Percentiles rank a stretch among this genome's conserved stretches.
phyloP scores from a whole-genome alignment of 805 yeast genomes.

The Kodamaea kaohsiungensis region DNA sequence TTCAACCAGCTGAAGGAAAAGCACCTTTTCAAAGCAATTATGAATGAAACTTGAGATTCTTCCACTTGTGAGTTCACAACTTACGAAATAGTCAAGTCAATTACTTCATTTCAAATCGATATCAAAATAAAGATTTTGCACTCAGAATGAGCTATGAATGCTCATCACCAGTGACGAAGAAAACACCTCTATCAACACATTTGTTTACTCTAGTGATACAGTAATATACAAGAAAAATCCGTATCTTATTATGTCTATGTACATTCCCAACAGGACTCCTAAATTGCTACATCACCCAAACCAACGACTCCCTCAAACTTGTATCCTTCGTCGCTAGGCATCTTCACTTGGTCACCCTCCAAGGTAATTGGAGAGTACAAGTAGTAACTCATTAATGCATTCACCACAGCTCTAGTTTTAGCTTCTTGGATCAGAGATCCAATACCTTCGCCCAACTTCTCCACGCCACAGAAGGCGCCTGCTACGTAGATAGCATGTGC shows the following conservation, averaged over 20 bases:
- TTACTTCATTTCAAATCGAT: too few relatives aligned
- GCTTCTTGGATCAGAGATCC: conserved; percentile 91
- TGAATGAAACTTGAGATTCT: too few relatives aligned
- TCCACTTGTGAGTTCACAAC: too few relatives aligned
- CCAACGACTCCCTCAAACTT: conserved; percentile 44
- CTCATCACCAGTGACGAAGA: too few relatives aligned
- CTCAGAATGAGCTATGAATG: too few relatives aligned
- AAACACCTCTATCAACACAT: too few relatives aligned
- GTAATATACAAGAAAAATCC: not conserved
- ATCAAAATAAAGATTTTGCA: too few relatives aligned
- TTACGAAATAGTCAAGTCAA: too few relatives aligned
- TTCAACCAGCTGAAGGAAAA: too few relatives aligned
- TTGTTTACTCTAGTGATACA: too few relatives aligned
- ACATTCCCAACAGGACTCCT: conserved; percentile 10
- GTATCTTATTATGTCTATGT: conserved; percentile 5
- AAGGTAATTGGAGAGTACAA: conserved; percentile 75
- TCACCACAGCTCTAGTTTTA: conserved; percentile 86
- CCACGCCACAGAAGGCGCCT: conserved; percentile 84
- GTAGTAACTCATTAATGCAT: conserved; percentile 89
- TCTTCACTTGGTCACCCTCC: conserved; percentile 41
- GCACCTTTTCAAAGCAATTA: too few relatives aligned
- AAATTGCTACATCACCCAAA: conserved; percentile 45
- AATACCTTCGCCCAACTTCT: conserved; percentile 89
- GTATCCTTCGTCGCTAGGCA: conserved; percentile 61
- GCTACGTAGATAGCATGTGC: conserved; percentile 84